Conservation (phyloP, 2,329 filamentous ascomycete species). For the Cladosporium sp. region DNA sequence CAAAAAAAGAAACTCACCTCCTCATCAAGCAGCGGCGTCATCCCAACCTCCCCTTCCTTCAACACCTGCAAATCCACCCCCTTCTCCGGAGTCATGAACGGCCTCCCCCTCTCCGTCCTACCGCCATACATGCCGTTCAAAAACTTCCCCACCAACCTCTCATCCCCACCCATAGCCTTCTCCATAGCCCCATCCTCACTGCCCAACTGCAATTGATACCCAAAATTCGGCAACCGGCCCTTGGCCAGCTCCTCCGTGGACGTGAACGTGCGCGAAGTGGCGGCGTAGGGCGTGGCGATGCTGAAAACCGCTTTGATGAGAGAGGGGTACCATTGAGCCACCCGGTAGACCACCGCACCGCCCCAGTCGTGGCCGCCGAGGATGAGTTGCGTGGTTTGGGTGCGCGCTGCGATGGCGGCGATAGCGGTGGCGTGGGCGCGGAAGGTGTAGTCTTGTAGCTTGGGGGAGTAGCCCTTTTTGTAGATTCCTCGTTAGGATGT, state of each 20-base stretch:
- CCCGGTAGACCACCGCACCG: constrained; percentile 70
- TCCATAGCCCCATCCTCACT: constrained; percentile 46
- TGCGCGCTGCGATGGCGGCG: constrained; percentile 61
- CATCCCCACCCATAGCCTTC: constrained; percentile 37
- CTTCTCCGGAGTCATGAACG: constrained; percentile 54
- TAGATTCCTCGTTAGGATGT: constrained; percentile 37
- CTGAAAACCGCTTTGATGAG: constrained; percentile 72
- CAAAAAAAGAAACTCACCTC: constrained; percentile 47
- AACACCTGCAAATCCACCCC: constrained; percentile 65
- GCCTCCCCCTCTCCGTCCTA: constrained; percentile 50
- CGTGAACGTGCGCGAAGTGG: constrained; percentile 24
- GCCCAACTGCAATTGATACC: constrained; percentile 78
- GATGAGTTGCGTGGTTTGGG: constrained; percentile 59
- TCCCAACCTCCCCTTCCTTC: constrained; percentile 44
- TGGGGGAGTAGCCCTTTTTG: constrained; percentile 20
- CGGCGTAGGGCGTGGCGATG: constrained; percentile 70
- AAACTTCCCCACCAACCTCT: constrained; percentile 64
- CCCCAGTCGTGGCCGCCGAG: constrained; percentile 94
- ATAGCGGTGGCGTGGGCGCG: constrained; percentile 74
- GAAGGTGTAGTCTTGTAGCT: constrained; percentile 59
- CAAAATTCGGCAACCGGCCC: constrained; percentile 59
- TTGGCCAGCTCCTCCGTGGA: not conserved
- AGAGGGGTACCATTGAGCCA: constrained; percentile 68
- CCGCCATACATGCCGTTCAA: constrained; percentile 70
- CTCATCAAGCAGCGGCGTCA: constrained; percentile 56